Evolutionary conservation across 2,329 filamentous ascomycete species (phyloP).

Genomic region (Monosporascus sp.): DNA sequence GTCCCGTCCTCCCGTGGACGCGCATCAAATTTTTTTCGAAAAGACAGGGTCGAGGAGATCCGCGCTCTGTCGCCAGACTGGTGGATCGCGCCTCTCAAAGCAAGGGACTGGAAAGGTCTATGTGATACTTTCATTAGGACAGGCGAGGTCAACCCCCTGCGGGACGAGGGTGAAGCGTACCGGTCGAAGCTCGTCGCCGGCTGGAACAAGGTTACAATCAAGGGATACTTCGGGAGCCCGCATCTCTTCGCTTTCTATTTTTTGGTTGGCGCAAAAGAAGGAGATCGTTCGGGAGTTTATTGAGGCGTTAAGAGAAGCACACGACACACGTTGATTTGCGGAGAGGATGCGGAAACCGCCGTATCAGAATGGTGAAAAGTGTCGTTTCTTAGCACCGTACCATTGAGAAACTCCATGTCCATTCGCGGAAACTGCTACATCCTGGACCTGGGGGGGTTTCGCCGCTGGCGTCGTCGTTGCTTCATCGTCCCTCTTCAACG

Average conservation of each 20-base stretch:
- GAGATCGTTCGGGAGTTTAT: conserved; percentile 29
- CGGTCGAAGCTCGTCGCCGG: conserved; percentile 33
- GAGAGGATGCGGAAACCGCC: background rate
- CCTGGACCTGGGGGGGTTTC: background rate
- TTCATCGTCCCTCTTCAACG: background rate
- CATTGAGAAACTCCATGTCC: background rate
- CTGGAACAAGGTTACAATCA: conserved; percentile 40
- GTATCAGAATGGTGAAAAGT: background rate
- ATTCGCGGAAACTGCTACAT: background rate
- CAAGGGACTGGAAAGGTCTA: conserved; percentile 24
- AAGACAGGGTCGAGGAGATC: conserved; percentile 19
- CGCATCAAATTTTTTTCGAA: conserved; percentile 29
- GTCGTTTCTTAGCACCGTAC: background rate
- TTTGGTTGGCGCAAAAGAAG: conserved; percentile 24
- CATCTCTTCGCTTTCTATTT: conserved; percentile 39
- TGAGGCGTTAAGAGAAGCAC: conserved; percentile 24
- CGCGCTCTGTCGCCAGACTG: conserved; percentile 24
- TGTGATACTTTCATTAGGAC: conserved; percentile 30
- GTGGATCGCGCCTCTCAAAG: conserved; percentile 28
- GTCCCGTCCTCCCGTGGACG: conserved; percentile 28
- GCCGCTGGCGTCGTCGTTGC: background rate
- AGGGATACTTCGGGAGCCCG: conserved; percentile 40
- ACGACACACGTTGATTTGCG: conserved; percentile 9
- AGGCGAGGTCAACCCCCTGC: conserved; percentile 34
- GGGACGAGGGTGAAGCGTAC: conserved; percentile 45